Base-by-base conservation (phyloP, 345 rosid genomes). In the Boechera stricta region DNA sequence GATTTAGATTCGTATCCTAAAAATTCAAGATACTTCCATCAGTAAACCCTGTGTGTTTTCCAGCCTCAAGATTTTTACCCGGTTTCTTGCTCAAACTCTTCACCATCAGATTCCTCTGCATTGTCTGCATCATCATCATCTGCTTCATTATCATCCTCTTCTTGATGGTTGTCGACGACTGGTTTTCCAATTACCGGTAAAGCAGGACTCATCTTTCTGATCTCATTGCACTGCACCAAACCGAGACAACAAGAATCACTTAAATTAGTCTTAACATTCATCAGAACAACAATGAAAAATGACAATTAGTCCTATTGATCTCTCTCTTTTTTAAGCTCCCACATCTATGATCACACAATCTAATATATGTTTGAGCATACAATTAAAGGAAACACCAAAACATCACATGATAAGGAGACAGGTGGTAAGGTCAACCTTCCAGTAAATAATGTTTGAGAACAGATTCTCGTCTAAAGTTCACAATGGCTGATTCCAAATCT, bases 11-110 rank as follows among this genome's bases (percentile, higher is more conserved):
- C n/a, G 65, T 2, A 11, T 47, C 10, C 4, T 26, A 10, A 33
- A 21, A 56, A 4, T 2, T 16, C 32, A 59, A 52, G 24, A 21
- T 21, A 7, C 7, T 18, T 5, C 13, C 42, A 48, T 39, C 13
- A 36, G 5, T 1, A 48, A 61, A 29, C 51, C 26, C 0, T 10
- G 33, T 35, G 51, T 15, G 24, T 39, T 12, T 32, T 54, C 11
- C 12, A 28, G 48, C 26, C n/a, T 47, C 11, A 0, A 26, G 72
- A 48, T 35, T 10, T 12, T 59, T 52, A 80, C 6, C 86, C 86
- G 21, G 97, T 89, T 86, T 92, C 99, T 80, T 92, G 98, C 83
- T 92, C 99, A 75, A 95, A 95, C 61, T 91, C 97, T 74, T 95
- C 97, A 13, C 89, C 98, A 53, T 92, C 98, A 1, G 99, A 95